These are phyloP conservation scores for Russula earlei DNA, from an alignment of 768 basidiomycete species.

Conservation along the genomic window DNA sequence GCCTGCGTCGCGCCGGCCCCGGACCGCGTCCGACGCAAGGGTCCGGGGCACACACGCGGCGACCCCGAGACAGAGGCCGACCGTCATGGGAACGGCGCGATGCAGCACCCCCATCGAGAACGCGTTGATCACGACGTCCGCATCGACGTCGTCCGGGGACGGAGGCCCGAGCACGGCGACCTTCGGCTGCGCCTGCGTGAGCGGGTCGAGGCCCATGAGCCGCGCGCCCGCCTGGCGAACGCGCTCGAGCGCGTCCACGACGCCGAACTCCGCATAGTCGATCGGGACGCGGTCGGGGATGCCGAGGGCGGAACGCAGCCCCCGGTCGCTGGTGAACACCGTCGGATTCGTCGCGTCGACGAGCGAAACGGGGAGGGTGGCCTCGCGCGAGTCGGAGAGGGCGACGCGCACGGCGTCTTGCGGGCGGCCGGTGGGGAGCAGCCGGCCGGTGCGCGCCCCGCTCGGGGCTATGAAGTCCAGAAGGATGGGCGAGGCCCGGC, in stretches of 20 bases:
- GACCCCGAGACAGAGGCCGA: slow-evolving; percentile 60
- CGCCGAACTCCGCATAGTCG: slow-evolving; percentile 19
- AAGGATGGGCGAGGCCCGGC: slow-evolving; percentile 52
- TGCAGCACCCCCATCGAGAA: slow-evolving; percentile 66
- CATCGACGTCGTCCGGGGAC: slow-evolving; percentile 26
- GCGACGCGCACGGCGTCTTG: slow-evolving; percentile 35
- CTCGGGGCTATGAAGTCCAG: slow-evolving; percentile 58
- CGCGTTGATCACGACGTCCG: slow-evolving; percentile 48
- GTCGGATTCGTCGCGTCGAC: slow-evolving; percentile 73
- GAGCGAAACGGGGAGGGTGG: slow-evolving; percentile 36
- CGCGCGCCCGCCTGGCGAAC: slow-evolving; percentile 48
- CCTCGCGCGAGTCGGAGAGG: slow-evolving; percentile 13
- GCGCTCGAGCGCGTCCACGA: slow-evolving; percentile 35
- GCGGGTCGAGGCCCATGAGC: slow-evolving; percentile 55
- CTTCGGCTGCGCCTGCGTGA: slow-evolving; percentile 60
- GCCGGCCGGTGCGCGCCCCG: slow-evolving; percentile 61
- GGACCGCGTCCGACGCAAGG: slow-evolving; percentile 43
- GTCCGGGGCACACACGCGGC: slow-evolving; percentile 47
- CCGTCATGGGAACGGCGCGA: slow-evolving; percentile 65
- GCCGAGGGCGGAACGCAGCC: slow-evolving; percentile 34
- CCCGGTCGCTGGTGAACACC: slow-evolving; percentile 44
- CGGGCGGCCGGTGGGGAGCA: slow-evolving; percentile 52
- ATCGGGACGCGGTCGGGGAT: slow-evolving; percentile 21
- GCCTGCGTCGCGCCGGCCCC: slow-evolving; percentile 12
- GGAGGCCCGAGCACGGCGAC: slow-evolving; percentile 45